Evolutionary conservation across 2,329 filamentous ascomycete genomes (phyloP).

Genomic region (Ophiobolus disseminans): DNA sequence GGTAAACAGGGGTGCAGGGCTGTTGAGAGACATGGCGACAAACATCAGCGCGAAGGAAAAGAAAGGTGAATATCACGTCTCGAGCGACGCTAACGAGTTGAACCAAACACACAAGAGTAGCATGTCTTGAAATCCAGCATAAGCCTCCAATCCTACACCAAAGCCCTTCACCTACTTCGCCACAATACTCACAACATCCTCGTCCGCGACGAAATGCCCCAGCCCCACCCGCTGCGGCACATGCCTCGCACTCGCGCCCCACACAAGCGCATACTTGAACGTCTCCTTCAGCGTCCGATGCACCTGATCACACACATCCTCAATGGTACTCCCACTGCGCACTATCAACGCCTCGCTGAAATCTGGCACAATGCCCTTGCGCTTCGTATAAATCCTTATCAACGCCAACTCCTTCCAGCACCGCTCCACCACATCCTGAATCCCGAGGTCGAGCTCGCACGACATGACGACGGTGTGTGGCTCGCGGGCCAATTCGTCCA

Average conservation of each 20-base stretch:
- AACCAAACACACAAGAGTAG: too few relatives aligned
- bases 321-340: constrained; percentile 83
- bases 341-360: constrained; percentile 95
- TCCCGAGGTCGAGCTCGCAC: constrained; percentile 92
- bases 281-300: constrained; percentile 95
- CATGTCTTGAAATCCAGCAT: too few relatives aligned
- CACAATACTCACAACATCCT: constrained; percentile 73
- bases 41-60: too few relatives aligned
- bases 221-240: constrained; percentile 92
- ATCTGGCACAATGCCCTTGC: constrained; percentile 88
- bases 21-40: too few relatives aligned
- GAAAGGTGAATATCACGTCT: too few relatives aligned
- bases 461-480: constrained; percentile 96
- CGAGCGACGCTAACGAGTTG: too few relatives aligned
- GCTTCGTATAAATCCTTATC: constrained; percentile 87
- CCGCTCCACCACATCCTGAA: constrained; percentile 90
- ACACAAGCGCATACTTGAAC: constrained; percentile 98
- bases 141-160: too few relatives aligned
- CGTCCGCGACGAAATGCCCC: constrained; percentile 75
- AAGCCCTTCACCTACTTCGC: constrained; percentile 39
- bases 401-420: constrained; percentile 93
- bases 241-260: constrained; percentile 95
- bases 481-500: constrained; percentile 90
- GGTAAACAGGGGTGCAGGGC: too few relatives aligned
- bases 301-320: constrained; percentile 96